These are phyloP conservation scores for Salvia rosmarinus DNA, from an alignment of 257 asterid species.

Conservation along the genomic window DNA sequence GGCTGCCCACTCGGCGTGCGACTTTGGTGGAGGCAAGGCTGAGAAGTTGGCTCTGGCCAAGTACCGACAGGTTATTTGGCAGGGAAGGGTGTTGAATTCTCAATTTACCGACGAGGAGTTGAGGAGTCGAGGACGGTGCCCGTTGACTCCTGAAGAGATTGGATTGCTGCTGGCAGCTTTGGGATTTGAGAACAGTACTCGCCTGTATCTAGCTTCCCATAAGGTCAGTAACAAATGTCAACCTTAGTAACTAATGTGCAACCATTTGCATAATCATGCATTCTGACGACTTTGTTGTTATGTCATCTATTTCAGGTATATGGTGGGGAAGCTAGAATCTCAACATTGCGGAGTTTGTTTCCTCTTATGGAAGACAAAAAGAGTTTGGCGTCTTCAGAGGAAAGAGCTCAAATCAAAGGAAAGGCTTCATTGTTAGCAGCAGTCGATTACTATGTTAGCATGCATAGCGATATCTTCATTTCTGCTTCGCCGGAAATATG, in stretches of 20 bases:
- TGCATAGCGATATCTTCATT: slow-evolving; percentile 91
- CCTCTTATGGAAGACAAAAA: slow-evolving; percentile 93
- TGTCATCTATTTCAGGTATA: slow-evolving; percentile 57
- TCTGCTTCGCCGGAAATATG: slow-evolving; percentile 99
- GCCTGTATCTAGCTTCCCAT: slow-evolving; percentile 91
- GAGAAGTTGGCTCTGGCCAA: slow-evolving; percentile 94
- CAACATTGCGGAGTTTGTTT: slow-evolving; percentile 72
- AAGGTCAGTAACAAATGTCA: slow-evolving; percentile 54
- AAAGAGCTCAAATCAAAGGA: slow-evolving; percentile 79
- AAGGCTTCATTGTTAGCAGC: slow-evolving; percentile 96
- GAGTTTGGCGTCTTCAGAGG: slow-evolving; percentile 86
- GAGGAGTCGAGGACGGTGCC: slow-evolving; percentile 97
- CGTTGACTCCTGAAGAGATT: slow-evolving; percentile 96
- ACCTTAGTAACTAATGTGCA: neutral
- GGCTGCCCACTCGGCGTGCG: slow-evolving; percentile 99
- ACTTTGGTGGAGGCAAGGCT: slow-evolving; percentile 98
- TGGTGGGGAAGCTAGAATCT: slow-evolving; percentile 93
- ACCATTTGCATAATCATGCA: neutral
- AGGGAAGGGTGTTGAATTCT: slow-evolving; percentile 92
- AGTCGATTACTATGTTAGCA: slow-evolving; percentile 90
- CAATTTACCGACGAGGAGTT: slow-evolving; percentile 97
- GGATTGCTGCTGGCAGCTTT: slow-evolving; percentile 94
- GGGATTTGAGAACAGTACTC: slow-evolving; percentile 92
- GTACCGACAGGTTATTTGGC: slow-evolving; percentile 96
- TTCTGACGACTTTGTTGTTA: neutral